Evolutionary conservation across 1,284 basidiomycete genomes (phyloP), one percentile per base, ranked within the genome.

Genomic region (Phellopilus nigrolimitatus): DNA sequence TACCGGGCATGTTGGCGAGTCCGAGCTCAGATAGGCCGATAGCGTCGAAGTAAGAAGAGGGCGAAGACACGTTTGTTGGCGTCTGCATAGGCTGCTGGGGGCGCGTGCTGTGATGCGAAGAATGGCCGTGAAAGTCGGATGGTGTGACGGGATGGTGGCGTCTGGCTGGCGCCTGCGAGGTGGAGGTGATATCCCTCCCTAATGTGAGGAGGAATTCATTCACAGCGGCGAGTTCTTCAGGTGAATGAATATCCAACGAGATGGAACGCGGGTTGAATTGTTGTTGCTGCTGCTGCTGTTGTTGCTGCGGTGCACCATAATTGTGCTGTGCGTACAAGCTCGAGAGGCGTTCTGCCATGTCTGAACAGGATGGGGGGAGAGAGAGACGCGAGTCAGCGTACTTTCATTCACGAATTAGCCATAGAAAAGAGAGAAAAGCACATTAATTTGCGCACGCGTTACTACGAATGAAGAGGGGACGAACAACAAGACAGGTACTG

Each of bases 161-260:
- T 51, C 47, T 55, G 7, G 27, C 47, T 2, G 53, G 61, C 13
- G 62, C 56, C 28, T 59, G 57, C 31, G 64, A 52, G 10, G 63
- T 63, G n/a, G 67, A 65, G 13, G 80, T 70, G 44, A 89, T 83
- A 55, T 90, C 83, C 47, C 84, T 79, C 19, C 88, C 87, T 39
- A 91, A 78, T 3, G 85, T 81, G 42, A 91, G 67, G 42, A 91
- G 74, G 62, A 91, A 91, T 41, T 88, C 78, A 62, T 90, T 91
- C 43, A 91, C 83, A 15, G 87, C 85, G 0, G 85, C 86, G 40
- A 91, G 77, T 60, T 91, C 88, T 60, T 89, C 84, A 2, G 84
- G 83, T 28, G 82, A 83, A 56, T 82, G 80, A 38, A 89, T 84
- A 60, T 88, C 80, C 55, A 89, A 72, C 22, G 82, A 85, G 41